Percentiles rank a stretch among this genome's conserved stretches.
Evolutionary conservation across 768 basidiomycete genomes (phyloP).

Genomic region (Tylopilus rubrobrunneus): DNA sequence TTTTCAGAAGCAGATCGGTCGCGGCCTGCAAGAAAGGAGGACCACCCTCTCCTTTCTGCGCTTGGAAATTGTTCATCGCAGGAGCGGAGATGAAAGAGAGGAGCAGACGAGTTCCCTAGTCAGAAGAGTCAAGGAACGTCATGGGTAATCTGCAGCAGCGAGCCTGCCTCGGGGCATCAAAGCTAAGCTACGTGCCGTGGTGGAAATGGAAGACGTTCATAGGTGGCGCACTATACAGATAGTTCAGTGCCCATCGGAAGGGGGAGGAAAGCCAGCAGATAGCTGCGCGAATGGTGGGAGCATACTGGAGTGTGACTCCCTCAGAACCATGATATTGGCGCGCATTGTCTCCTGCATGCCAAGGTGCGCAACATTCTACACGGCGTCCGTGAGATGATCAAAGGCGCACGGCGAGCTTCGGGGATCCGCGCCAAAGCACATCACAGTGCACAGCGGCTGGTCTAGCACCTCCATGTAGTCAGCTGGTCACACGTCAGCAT

Average conservation of each 20-base stretch:
- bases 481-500: conserved; percentile 18
- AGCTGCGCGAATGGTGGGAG: conserved; percentile 7
- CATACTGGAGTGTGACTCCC: conserved; percentile 1
- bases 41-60: conserved; percentile 10
- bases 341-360: conserved; percentile 4
- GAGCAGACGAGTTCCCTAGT: conserved; percentile 2
- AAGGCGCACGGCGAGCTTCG: conserved; percentile 3
- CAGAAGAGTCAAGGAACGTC: conserved; percentile 1
- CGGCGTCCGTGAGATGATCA: conserved; percentile 8
- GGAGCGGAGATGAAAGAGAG: conserved; percentile 24
- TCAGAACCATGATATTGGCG: conserved; percentile 1
- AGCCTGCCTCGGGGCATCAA: conserved; percentile 14
- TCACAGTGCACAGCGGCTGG: conserved; percentile 12
- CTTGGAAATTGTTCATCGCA: conserved; percentile 16
- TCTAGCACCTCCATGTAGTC: conserved; percentile 4
- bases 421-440: conserved; percentile 4
- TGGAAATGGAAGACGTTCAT: conserved; percentile 21
- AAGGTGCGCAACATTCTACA: conserved; percentile 2
- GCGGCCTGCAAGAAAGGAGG: conserved; percentile 14
- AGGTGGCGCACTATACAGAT: conserved; percentile 5
- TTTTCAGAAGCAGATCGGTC: conserved; percentile 15
- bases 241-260: conserved; percentile 12
- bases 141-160: conserved; percentile 8
- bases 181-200: conserved; percentile 23
- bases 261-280: conserved; percentile 6